phyloP scores from a whole-genome alignment of 2,329 filamentous ascomycete genomes.

The Capronia americana region DNA sequence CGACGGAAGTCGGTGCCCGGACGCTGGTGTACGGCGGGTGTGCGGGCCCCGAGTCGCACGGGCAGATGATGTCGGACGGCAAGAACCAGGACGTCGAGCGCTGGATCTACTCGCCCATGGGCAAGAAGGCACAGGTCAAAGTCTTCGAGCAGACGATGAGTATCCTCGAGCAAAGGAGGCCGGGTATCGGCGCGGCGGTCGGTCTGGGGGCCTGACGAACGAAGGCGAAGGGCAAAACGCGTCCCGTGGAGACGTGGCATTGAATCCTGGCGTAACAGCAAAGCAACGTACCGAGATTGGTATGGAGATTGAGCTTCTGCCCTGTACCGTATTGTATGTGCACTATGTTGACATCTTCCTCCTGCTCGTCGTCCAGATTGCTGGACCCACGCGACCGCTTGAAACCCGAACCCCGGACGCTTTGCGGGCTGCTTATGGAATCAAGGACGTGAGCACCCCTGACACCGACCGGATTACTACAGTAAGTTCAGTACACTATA shows the following conservation, averaged over 20 bases:
- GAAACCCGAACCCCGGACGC: no score
- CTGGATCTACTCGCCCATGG: slow-evolving; percentile 50
- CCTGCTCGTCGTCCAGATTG: background rate
- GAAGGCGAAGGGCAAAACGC: no score
- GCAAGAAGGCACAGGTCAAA: slow-evolving; percentile 46
- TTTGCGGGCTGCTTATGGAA: no score
- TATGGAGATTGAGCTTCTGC: no score
- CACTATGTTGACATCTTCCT: background rate
- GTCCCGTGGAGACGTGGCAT: no score
- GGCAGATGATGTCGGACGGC: slow-evolving; percentile 32
- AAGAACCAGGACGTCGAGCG: slow-evolving; percentile 39
- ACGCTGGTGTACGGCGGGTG: slow-evolving; percentile 36
- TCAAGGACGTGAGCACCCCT: no score
- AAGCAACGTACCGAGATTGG: background rate
- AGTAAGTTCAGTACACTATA: no score
- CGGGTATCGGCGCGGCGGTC: slow-evolving; percentile 41
- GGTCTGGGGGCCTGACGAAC: slow-evolving; percentile 14
- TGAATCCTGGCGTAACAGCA: background rate
- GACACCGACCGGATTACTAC: no score
- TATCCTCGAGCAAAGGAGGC: slow-evolving; percentile 52
- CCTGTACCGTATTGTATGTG: no score
- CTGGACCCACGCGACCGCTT: no score
- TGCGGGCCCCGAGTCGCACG: slow-evolving; percentile 26
- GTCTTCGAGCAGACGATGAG: slow-evolving; percentile 53
- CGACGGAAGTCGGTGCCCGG: slow-evolving; percentile 36